Evolutionary conservation across 768 basidiomycete species (phyloP).

Genomic region (Hydnomerulius pinastri): DNA sequence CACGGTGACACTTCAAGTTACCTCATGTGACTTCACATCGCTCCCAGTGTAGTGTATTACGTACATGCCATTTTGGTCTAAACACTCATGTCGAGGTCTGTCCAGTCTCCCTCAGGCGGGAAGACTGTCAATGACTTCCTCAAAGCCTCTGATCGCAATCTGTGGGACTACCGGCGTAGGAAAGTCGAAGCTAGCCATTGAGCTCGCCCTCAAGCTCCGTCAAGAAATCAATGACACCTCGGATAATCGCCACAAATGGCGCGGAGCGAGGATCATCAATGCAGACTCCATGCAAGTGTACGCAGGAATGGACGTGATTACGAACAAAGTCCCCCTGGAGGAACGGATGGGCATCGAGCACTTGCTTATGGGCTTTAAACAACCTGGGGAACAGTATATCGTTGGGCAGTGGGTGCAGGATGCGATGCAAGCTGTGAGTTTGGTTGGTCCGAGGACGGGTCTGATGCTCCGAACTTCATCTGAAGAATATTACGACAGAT

Average conservation of each 20-base stretch:
- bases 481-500: slow-evolving; percentile 50
- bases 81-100: too few relatives aligned
- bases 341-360: slow-evolving; percentile 86
- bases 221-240: slow-evolving; percentile 22
- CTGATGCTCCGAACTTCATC: slow-evolving; percentile 1
- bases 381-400: slow-evolving; percentile 84
- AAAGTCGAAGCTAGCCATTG: slow-evolving; percentile 89
- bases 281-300: slow-evolving; percentile 99
- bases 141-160: slow-evolving; percentile 75
- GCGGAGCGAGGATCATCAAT: slow-evolving; percentile 80
- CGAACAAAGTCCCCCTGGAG: slow-evolving; percentile 82
- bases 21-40: too few relatives aligned
- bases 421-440: slow-evolving; percentile 71
- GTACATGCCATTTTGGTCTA: too few relatives aligned
- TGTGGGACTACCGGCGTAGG: slow-evolving; percentile 96
- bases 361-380: slow-evolving; percentile 84
- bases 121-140: slow-evolving; percentile 27
- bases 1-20: too few relatives aligned
- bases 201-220: slow-evolving; percentile 70
- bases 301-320: slow-evolving; percentile 86
- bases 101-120: not conserved
- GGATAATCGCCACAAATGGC: slow-evolving; percentile 36
- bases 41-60: too few relatives aligned
- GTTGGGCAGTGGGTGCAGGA: slow-evolving; percentile 89
- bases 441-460: not conserved